Percentiles rank a stretch among this genome's conserved stretches.
phyloP scores from a whole-genome alignment of 2,329 filamentous ascomycete genomes.

The Botryotinia globosa region DNA sequence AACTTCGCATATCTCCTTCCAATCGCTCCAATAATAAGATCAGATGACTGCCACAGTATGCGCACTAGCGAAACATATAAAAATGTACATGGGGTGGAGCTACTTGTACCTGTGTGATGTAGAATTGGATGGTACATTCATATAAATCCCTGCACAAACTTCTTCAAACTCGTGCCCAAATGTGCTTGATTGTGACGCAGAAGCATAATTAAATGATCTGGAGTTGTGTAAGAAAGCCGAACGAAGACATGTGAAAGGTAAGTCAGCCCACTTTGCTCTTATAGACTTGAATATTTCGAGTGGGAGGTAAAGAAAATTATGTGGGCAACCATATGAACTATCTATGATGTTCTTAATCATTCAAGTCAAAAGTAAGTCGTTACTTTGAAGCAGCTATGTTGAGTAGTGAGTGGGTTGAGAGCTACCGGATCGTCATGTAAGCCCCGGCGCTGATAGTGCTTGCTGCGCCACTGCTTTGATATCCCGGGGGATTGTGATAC shows the following conservation, averaged over 20 bases:
- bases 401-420: neutral
- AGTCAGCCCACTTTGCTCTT: slow-evolving; percentile 13
- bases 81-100: neutral
- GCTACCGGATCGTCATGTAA: slow-evolving; percentile 14
- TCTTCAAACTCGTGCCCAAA: slow-evolving; percentile 16
- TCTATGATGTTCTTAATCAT: neutral
- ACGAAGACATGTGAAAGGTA: slow-evolving; percentile 17
- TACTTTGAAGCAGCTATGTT: neutral
- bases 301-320: neutral
- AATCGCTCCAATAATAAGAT: slow-evolving; percentile 17
- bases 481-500: slow-evolving; percentile 12
- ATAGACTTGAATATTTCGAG: neutral
- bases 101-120: slow-evolving; percentile 6
- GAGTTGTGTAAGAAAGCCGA: neutral
- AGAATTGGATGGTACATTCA: slow-evolving; percentile 18
- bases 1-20: slow-evolving; percentile 1
- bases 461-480: slow-evolving; percentile 12
- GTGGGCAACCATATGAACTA: neutral
- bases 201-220: slow-evolving; percentile 3
- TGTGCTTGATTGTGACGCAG: slow-evolving; percentile 11
- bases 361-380: too few species aligned
- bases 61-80: slow-evolving; percentile 15
- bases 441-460: slow-evolving; percentile 1
- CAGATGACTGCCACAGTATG: slow-evolving; percentile 22
- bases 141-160: slow-evolving; percentile 16